Evolutionary conservation across 2,329 filamentous ascomycete genomes (phyloP).

Genomic region (Ophiocordyceps camponoti-leonardi): DNA sequence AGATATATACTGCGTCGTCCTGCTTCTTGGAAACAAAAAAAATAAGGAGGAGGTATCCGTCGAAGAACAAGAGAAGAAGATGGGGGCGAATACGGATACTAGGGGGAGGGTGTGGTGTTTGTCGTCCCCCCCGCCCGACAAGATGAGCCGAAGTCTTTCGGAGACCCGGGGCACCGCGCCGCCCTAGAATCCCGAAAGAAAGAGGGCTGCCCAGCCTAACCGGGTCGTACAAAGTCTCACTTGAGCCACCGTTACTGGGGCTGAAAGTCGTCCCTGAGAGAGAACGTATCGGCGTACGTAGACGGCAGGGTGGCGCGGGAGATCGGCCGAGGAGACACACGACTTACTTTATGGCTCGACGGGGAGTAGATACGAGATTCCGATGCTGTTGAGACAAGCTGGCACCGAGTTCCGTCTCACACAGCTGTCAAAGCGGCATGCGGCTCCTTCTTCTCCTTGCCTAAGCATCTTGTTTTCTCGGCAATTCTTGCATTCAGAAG

Average conservation of each 20-base stretch:
- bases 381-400: neutral
- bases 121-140: neutral
- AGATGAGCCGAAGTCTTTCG: neutral
- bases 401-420: no score
- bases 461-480: no score
- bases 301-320: neutral
- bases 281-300: neutral
- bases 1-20: neutral
- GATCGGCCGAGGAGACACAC: no score
- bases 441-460: no score
- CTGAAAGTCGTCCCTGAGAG: neutral
- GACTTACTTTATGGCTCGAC: no score
- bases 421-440: no score
- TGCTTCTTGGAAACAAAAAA: neutral
- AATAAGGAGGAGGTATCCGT: no score
- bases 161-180: neutral
- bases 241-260: neutral
- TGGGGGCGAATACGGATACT: neutral
- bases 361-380: no score
- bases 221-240: neutral
- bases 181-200: neutral
- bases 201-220: neutral
- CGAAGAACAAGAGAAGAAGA: no score
- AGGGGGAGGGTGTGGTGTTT: neutral
- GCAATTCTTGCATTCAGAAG: no score